Percentiles rank a stretch among this genome's conserved stretches.
phyloP scores from a whole-genome alignment of 192 early-diverging fungal genomes.

The Linnemannia elongata region DNA sequence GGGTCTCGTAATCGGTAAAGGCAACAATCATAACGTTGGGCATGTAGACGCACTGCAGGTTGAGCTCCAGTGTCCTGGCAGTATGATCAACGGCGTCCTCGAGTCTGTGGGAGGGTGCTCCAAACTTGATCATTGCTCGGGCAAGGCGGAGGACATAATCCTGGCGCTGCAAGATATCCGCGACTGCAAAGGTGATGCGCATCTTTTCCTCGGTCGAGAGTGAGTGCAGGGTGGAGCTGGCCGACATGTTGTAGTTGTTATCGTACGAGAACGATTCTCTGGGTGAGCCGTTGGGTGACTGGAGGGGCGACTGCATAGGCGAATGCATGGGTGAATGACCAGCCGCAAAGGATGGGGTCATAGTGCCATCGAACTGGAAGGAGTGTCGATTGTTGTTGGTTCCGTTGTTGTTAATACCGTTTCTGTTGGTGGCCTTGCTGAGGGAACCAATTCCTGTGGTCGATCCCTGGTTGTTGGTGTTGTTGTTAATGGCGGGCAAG shows the following conservation, averaged over 20 bases:
- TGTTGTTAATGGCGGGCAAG: constrained; percentile 6
- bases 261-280: constrained; percentile 45
- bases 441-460: constrained; percentile 22
- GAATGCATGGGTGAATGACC: constrained; percentile 30
- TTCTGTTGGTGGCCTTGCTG: constrained; percentile 11
- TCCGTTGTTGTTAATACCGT: not conserved
- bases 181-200: constrained; percentile 71
- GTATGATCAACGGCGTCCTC: constrained; percentile 66
- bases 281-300: constrained; percentile 45
- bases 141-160: constrained; percentile 75
- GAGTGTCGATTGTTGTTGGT: not conserved
- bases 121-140: constrained; percentile 75
- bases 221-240: constrained; percentile 15
- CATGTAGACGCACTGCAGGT: constrained; percentile 76
- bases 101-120: constrained; percentile 76
- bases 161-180: constrained; percentile 78
- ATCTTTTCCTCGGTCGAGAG: constrained; percentile 65
- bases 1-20: constrained; percentile 79
- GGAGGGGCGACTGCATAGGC: constrained; percentile 36
- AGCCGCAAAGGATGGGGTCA: not conserved
- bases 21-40: constrained; percentile 81
- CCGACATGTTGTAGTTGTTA: not conserved
- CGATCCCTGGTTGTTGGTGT: not conserved
- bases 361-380: constrained; percentile 8
- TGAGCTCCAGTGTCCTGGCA: constrained; percentile 72